Conservation (phyloP, 2,329 filamentous ascomycete species). For the Fusarium phyllophilum region DNA sequence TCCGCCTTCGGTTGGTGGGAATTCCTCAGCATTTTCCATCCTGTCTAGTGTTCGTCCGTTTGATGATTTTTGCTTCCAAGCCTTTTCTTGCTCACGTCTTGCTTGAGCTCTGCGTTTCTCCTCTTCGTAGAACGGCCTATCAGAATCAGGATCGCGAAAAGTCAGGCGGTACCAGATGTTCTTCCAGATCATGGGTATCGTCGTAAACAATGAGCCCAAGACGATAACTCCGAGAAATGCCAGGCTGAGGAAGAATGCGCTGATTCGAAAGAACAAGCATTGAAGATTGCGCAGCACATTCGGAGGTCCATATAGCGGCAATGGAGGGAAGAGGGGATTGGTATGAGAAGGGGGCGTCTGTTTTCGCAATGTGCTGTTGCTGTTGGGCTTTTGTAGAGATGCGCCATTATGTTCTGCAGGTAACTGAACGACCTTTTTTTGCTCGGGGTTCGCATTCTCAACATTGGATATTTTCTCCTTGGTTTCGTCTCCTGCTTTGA, state of each 20-base stretch:
- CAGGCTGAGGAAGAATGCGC: slow-evolving; percentile 81
- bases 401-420: slow-evolving; percentile 47
- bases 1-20: slow-evolving; percentile 80
- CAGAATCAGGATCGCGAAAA: slow-evolving; percentile 66
- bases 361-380: slow-evolving; percentile 57
- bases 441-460: slow-evolving; percentile 44
- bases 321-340: slow-evolving; percentile 83
- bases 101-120: slow-evolving; percentile 69
- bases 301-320: slow-evolving; percentile 84
- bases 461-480: slow-evolving; percentile 45
- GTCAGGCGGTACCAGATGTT: slow-evolving; percentile 64
- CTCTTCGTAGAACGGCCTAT: slow-evolving; percentile 77
- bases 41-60: slow-evolving; percentile 54
- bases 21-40: slow-evolving; percentile 64
- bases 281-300: slow-evolving; percentile 72
- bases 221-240: slow-evolving; percentile 82
- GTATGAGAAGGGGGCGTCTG: slow-evolving; percentile 73
- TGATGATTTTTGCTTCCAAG: slow-evolving; percentile 66
- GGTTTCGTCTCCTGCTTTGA: slow-evolving; percentile 39
- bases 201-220: slow-evolving; percentile 76
- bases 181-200: slow-evolving; percentile 63
- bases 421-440: slow-evolving; percentile 40
- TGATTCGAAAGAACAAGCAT: slow-evolving; percentile 70
- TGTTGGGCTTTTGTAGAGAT: slow-evolving; percentile 55
- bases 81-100: slow-evolving; percentile 66